A percentile compares a stretch with the other conserved stretches of the same genome.
These are phyloP conservation scores for Gardenia jasminoides DNA, from an alignment of 257 asterid genomes.

Conservation along the genomic window DNA sequence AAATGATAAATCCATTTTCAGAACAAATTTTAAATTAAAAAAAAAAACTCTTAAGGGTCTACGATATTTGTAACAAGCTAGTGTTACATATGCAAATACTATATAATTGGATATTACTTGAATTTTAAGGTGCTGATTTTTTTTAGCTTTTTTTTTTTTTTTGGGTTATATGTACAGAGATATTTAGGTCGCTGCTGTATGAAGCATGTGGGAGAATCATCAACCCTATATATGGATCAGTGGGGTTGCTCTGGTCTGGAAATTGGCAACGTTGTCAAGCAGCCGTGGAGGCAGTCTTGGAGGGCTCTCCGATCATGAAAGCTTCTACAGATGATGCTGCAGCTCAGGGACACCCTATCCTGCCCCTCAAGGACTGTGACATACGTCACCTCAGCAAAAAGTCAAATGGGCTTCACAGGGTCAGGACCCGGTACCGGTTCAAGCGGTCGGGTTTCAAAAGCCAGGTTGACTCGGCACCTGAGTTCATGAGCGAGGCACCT, in stretches of 20 bases:
- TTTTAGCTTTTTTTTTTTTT: not conserved
- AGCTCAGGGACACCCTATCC: conserved; percentile 19
- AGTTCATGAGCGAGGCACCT: conserved; percentile 21
- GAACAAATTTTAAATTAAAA: too few relatives aligned
- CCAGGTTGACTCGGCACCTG: conserved; percentile 13
- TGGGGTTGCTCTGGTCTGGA: conserved; percentile 65
- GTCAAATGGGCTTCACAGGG: conserved; percentile 25
- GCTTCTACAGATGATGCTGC: conserved; percentile 21
- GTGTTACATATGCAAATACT: not conserved
- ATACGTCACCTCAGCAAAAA: conserved; percentile 66
- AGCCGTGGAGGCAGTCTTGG: conserved; percentile 72
- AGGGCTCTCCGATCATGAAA: conserved; percentile 40
- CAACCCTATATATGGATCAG: conserved; percentile 68
- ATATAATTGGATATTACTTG: not conserved
- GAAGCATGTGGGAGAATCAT: conserved; percentile 93
- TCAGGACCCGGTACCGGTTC: conserved; percentile 41
- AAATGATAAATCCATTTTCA: too few relatives aligned
- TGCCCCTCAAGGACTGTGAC: conserved; percentile 50
- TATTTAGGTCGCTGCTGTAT: conserved; percentile 56
- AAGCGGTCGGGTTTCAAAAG: conserved; percentile 39
- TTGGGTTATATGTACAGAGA: conserved; percentile 29
- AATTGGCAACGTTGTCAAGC: conserved; percentile 64
- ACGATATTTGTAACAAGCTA: not conserved
- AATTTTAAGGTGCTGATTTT: not conserved
- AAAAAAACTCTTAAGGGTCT: not conserved